Evolutionary conservation across 2,329 filamentous ascomycete genomes (phyloP).

Genomic region (Pyrenophora graminea): DNA sequence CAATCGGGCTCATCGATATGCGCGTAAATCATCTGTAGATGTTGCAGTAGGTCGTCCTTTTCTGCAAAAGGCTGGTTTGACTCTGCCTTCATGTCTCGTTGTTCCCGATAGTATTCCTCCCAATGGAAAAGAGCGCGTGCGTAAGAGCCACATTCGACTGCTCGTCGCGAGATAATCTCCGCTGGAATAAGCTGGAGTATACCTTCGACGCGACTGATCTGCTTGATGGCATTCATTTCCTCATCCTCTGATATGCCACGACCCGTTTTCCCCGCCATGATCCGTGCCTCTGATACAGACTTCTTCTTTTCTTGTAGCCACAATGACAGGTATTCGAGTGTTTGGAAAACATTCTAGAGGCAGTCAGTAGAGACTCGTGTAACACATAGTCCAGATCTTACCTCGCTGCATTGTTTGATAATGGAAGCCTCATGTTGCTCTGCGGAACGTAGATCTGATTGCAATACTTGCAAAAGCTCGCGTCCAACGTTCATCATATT

Average conservation of each 20-base stretch:
- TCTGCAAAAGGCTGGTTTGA: slow-evolving; percentile 58
- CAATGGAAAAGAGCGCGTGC: slow-evolving; percentile 90
- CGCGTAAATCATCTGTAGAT: slow-evolving; percentile 90
- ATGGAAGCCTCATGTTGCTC: slow-evolving; percentile 70
- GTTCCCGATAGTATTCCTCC: slow-evolving; percentile 81
- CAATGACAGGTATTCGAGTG: slow-evolving; percentile 87
- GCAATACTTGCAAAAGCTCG: slow-evolving; percentile 77
- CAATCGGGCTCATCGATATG: slow-evolving; percentile 98
- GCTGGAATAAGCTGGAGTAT: slow-evolving; percentile 72
- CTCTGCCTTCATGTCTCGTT: slow-evolving; percentile 46
- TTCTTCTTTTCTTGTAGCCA: slow-evolving; percentile 83
- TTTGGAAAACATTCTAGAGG: slow-evolving; percentile 77
- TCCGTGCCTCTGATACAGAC: slow-evolving; percentile 45
- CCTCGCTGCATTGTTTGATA: slow-evolving; percentile 84
- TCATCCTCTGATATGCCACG: slow-evolving; percentile 54
- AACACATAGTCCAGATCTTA: slow-evolving; percentile 49
- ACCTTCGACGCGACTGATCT: slow-evolving; percentile 69
- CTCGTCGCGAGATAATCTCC: slow-evolving; percentile 76
- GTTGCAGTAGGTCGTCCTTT: slow-evolving; percentile 68
- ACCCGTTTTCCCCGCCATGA: slow-evolving; percentile 51
- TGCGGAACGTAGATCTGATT: slow-evolving; percentile 60
- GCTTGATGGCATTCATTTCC: slow-evolving; percentile 57
- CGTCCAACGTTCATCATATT: slow-evolving; percentile 68
- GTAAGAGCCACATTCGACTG: slow-evolving; percentile 92
- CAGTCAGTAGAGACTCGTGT: slow-evolving; percentile 24